Conservation (phyloP, 2,329 filamentous ascomycete genomes). For the Colletotrichum incanum region DNA sequence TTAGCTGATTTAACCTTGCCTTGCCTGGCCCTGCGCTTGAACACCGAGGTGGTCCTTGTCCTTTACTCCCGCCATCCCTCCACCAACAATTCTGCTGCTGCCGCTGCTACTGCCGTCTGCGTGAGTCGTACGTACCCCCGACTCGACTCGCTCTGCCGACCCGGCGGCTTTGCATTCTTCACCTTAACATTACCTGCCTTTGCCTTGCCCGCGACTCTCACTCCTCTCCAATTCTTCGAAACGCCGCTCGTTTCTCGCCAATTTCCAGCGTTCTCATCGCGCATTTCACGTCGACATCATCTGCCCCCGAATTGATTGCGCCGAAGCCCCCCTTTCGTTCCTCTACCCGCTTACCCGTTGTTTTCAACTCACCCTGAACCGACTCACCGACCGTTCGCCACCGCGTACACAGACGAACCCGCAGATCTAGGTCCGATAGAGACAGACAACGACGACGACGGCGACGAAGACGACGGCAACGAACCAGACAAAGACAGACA, state of each 20-base stretch:
- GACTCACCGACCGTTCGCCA: slow-evolving; percentile 7
- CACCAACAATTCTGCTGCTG: slow-evolving; percentile 26
- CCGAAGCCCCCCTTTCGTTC: background rate
- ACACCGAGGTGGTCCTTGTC: background rate
- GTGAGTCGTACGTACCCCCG: slow-evolving; percentile 26
- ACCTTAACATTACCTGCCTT: slow-evolving; percentile 6
- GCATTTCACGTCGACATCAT: slow-evolving; percentile 7
- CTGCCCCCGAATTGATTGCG: background rate
- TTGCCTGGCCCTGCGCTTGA: background rate
- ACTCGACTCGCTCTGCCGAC: slow-evolving; percentile 31
- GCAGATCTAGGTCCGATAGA: background rate
- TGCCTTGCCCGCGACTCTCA: background rate
- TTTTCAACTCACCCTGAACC: background rate
- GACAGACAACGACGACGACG: background rate
- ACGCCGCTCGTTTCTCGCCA: slow-evolving; percentile 14
- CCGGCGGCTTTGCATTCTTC: slow-evolving; percentile 2
- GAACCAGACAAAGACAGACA: slow-evolving; percentile 8
- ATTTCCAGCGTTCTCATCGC: slow-evolving; percentile 12
- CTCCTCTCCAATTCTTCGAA: slow-evolving; percentile 15
- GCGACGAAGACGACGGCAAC: background rate
- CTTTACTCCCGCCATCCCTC: slow-evolving; percentile 31
- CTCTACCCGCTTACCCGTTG: background rate
- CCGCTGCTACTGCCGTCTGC: slow-evolving; percentile 16
- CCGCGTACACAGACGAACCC: background rate
- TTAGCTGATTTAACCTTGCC: background rate